phyloP scores from a whole-genome alignment of 805 yeast genomes.

The Barnettozyma vustinii region DNA sequence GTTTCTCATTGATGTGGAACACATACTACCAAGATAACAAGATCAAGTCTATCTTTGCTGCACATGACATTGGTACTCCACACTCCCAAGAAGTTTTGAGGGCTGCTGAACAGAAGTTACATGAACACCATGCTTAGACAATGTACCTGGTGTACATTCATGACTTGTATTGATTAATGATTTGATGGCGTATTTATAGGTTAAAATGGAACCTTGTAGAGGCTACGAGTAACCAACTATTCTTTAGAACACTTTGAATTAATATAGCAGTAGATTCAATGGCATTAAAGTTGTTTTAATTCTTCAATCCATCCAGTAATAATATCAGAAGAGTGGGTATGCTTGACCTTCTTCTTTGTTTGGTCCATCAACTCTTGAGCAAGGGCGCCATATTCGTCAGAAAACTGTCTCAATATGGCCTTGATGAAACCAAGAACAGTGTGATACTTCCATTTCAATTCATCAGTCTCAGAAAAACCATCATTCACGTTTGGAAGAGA shows the following conservation, averaged over 20 bases:
- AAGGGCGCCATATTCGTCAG: conserved; percentile 35
- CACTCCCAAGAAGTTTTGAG: conserved; percentile 5
- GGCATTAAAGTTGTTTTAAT: conserved; percentile 18
- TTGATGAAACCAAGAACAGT: conserved; percentile 32
- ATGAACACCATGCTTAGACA: conserved; percentile 2
- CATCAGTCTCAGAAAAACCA: conserved; percentile 28
- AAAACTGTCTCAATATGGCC: conserved; percentile 37
- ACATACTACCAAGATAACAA: conserved; percentile 24
- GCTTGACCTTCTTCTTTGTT: conserved; percentile 28
- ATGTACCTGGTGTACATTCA: background rate
- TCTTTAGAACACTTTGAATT: background rate
- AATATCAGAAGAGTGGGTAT: conserved; percentile 26
- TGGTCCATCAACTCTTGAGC: conserved; percentile 30
- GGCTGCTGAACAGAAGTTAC: conserved; percentile 2
- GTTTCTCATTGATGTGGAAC: conserved; percentile 16
- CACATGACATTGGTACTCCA: conserved; percentile 9
- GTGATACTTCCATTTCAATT: conserved; percentile 38
- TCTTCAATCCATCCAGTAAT: conserved; percentile 32
- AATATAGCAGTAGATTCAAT: background rate
- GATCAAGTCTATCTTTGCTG: conserved; percentile 21
- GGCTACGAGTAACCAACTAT: too few relatives aligned
- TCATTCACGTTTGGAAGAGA: conserved; percentile 23
- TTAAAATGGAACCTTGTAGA: background rate
- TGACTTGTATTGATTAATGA: background rate
- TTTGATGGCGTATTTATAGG: background rate